phyloP scores from a whole-genome alignment of 2,329 filamentous ascomycete genomes.

The Cercospora zeina region DNA sequence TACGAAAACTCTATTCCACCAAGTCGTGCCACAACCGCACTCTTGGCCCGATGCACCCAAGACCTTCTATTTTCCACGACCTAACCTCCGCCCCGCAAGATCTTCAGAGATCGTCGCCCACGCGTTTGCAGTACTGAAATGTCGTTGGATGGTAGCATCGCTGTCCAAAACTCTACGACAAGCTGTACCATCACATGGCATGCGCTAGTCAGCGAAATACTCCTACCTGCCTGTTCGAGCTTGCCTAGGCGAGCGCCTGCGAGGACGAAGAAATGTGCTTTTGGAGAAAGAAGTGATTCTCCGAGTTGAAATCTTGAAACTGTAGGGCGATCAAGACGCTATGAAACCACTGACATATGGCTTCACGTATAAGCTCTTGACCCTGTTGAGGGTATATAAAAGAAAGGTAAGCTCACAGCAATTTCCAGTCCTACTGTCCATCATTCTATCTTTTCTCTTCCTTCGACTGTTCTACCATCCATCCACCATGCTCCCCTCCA shows the following conservation, averaged over 20 bases:
- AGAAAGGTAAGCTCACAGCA: too few relatives aligned
- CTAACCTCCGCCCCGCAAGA: constrained; percentile 1
- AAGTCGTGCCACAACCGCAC: neutral
- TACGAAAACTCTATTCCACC: neutral
- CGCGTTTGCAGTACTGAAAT: neutral
- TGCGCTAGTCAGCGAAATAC: neutral
- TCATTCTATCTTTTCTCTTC: too few relatives aligned
- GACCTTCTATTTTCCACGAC: neutral
- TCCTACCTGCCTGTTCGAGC: neutral
- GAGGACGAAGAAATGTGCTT: neutral
- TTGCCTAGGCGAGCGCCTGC: neutral
- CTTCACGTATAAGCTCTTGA: neutral
- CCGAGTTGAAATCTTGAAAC: neutral
- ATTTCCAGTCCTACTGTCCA: too few relatives aligned
- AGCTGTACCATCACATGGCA: neutral
- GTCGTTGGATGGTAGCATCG: neutral
- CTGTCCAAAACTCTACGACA: neutral
- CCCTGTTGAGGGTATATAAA: neutral
- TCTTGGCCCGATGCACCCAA: constrained; percentile 11
- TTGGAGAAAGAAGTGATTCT: neutral
- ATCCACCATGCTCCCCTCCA: neutral
- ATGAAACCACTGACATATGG: neutral
- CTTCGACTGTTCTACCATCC: neutral
- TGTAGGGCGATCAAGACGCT: neutral
- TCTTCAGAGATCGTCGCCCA: constrained; percentile 7